Base-by-base conservation (phyloP, 305 asterid species). In the Fraxinus paxiana region DNA sequence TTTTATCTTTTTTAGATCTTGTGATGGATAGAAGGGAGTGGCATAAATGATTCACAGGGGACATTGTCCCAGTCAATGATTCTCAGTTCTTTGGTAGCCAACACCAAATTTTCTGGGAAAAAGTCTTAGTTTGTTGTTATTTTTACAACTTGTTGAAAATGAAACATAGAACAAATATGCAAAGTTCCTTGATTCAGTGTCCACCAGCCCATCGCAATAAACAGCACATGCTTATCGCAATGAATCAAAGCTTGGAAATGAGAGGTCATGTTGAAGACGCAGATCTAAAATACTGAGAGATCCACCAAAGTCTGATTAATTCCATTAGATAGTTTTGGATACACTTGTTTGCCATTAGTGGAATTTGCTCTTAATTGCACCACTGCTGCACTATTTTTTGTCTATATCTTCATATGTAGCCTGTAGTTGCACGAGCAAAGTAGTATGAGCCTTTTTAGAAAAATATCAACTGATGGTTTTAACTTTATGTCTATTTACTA, bases 381-480 rank as follows among this genome's bases (percentile, higher is more conserved):
- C n/a, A 61, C 31, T 2, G 71, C 71, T 61, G 71, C 26, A 17
- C 65, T 17, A 0, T 15, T 54, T 17, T 54, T 22, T 61, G 15
- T 2, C 33, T 8, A 22, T 61, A 8, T 7, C 6, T 61, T 61
- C 71, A 61, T 61, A 20, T 61, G 71, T 61, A 0, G 71, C 30
- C 8, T 20, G 33, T 8, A 61, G 72, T 63, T 63, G 72, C 34
- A 67, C 2, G 9, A 12, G 15, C 38, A 28, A 67, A 67, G 73
- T 67, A 30, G 33, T 10, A 67, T 30, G 38, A 67, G 12, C 37
- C 38, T 33, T 5, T 12, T 67, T 67, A 12, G 37, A 30, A 67
- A 67, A 67, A 67, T 67, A 28, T 67, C 73, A 28, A 5, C 35
- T 67, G 26, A 76, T 76, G 82, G 61, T 78, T 76, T 79, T 30